Evolutionary conservation across 495 filamentous ascomycete species (phyloP), one percentile per base, ranked within the genome.

Genomic region (Sphaerosporella brunnea): DNA sequence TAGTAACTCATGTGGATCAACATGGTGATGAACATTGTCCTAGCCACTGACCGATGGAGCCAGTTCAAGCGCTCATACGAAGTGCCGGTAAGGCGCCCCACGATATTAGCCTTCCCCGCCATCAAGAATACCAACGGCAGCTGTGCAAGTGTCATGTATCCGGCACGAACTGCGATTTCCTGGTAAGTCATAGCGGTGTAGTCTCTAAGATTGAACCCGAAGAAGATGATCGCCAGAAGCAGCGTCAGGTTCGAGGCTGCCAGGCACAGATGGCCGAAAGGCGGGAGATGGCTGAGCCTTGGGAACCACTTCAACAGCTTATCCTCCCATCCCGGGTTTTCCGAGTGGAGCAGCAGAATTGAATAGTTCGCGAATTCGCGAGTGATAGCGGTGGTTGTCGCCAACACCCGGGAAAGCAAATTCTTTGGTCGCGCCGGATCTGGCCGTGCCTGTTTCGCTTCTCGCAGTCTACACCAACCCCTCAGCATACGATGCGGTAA

Each of bases 91-190:
- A 87, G 61, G 21, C 70, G 64, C 2, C 80, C 80, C 30, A 87
- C 68, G 46, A 88, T 65, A 57, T 79, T 90, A 56, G 74, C 71
- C 67, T 84, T 82, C n/a, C 77, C 78, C 7, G 84, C 74, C 18
- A 93, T 73, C 21, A 90, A 69, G 58, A 82, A 82, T 38, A 93
- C 66, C 11, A 93, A 58, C 2, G 84, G 84, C n/a, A 93, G 58
- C 62, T 93, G 85, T n/a, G 73, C 75, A 48, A 84, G 68, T 15
- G 82, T 72, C 28, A 93, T 68, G 68, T 77, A 87, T 4, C 77
- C 84, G 36, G 75, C 75, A 34, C 84, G 77, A 58, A 78, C 86
- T 5, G 74, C 84, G 45, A 90, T 72, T 41, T 74, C 66, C 59
- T 92, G 82, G 69, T 72, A 82, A 55, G 63, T 66, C 59, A 48